Evolutionary conservation across 306 rosid species (phyloP), one percentile per base, ranked within the genome.

Genomic region (Medicago ruthenica): DNA sequence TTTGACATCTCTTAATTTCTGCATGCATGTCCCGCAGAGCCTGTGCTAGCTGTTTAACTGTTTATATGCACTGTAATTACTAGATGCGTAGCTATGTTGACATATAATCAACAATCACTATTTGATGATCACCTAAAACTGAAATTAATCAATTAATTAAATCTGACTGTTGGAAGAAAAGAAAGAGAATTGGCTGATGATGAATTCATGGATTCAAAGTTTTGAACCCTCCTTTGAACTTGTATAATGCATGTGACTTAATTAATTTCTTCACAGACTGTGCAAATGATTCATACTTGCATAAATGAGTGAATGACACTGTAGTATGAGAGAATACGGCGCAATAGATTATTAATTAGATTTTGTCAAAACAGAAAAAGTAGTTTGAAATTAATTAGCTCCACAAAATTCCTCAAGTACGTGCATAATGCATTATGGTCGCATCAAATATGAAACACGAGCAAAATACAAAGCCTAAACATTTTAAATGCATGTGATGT

Each of bases 21-120:
- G 82, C 71, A 36, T 53, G 37, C 51, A 54, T 63, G 60, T 81
- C 48, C 22, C 24, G 58, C 22, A 21, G 2, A 71, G 58, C 9
- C 40, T 61, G 45, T 60, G 62, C 57, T 78, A 57, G 0, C 13
- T 18, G 8, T 18, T 55, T 18, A 55, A 18, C 22, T 51, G 75
- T 67, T 7, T 40, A 39, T 18, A 41, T 27, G 61, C 70, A 67
- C 54, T 51, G 21, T 51, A 51, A 51, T 51, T 51, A 18, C 58
- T 51, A 51, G 58, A 7, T 34, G 37, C 5, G 15, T 7, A 16
- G 58, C 58, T 9, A 51, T 51, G 21, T 51, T 16, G 58, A 51
- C 22, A n/a, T 16, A 51, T 34, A 34, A 16, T 39, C 53, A 65
- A 22, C 15, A 2, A 41, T 17, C 59, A 67, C 75, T 76, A 20